Base-by-base conservation (phyloP, 208 protist genomes). In the Wallacemonas collosoma region DNA sequence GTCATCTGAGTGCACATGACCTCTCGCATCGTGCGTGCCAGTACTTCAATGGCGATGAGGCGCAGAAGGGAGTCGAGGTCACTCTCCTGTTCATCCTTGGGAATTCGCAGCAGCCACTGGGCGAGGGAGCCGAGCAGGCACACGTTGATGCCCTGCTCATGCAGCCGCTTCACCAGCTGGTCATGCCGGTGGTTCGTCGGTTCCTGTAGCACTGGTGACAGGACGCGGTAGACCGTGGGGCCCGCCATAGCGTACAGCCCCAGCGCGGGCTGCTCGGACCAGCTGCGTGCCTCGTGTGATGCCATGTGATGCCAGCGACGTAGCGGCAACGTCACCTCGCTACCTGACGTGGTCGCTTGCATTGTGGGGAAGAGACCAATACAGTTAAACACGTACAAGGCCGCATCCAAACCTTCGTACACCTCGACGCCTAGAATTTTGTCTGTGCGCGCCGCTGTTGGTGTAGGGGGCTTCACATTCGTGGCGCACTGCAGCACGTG, bases 331-430 rank as follows among this genome's bases (percentile, higher is more conserved):
- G 72, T 69, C 44, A 6, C 41, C 55, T 43, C 17, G 64, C 26
- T 9, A 0, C 5, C 56, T 5, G 56, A 35, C 41, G 66, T 53
- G 9, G 43, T 57, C 17, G 73, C 45, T 41, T 67, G 60, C 43
- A 91, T 43, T 5, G 75, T 75, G 2, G 86, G 86, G 17, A 91
- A 54, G 35, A 88, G 58, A 5, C 86, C 86, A 44, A 88, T 43
- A 48, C 71, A 68, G 72, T 87, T 87, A 35, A 77, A 69, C 15
- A 86, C 67, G 73, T 93, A 93, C 2, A 80, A 71, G 2, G 78
- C 68, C 8, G 64, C 69, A 70, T 90, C 88, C 6, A 93, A 41
- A 0, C 79, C 80, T 50, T 85, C 79, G 62, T 85, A 83, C 51
- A 90, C 85, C 58, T 93, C 82, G 11, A 82, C 14, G 2, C 81